Percentiles rank a stretch among this genome's conserved stretches.
These are phyloP conservation scores for Pichia sp. DNA, from an alignment of 1,139 yeast genomes.

Conservation along the genomic window DNA sequence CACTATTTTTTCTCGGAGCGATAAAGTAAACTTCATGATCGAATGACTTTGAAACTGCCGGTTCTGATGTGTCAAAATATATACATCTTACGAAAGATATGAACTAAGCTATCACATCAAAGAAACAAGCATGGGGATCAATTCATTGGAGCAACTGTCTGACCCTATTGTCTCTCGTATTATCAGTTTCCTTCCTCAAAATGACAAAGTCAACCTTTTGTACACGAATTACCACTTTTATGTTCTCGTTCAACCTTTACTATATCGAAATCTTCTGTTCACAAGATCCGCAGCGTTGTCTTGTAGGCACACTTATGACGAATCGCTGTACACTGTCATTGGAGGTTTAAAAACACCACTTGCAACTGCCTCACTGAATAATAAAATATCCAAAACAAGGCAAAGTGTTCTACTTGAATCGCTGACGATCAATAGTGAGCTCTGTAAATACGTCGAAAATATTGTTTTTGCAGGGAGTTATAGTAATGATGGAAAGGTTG, in stretches of 20 bases:
- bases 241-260: constrained; percentile 22
- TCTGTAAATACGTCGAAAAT: constrained; percentile 24
- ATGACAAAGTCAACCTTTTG: constrained; percentile 26
- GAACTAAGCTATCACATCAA: too few species aligned
- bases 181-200: constrained; percentile 28
- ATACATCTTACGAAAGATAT: too few species aligned
- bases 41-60: background rate
- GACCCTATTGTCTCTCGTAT: constrained; percentile 20
- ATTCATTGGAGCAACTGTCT: constrained; percentile 20
- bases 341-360: constrained; percentile 28
- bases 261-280: constrained; percentile 30
- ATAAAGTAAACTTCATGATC: background rate
- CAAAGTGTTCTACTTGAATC: constrained; percentile 31
- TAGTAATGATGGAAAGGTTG: background rate
- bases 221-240: constrained; percentile 28
- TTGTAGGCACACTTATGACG: constrained; percentile 15
- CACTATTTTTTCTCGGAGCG: background rate
- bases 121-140: background rate
- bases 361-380: constrained; percentile 21
- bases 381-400: constrained; percentile 21
- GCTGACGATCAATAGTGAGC: constrained; percentile 25
- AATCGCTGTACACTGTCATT: constrained; percentile 26
- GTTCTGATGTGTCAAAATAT: background rate
- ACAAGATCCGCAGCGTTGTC: constrained; percentile 18
- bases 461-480: constrained; percentile 18